Evolutionary conservation across 257 asterid species (phyloP).

Genomic region (Solanum sejunctum): DNA sequence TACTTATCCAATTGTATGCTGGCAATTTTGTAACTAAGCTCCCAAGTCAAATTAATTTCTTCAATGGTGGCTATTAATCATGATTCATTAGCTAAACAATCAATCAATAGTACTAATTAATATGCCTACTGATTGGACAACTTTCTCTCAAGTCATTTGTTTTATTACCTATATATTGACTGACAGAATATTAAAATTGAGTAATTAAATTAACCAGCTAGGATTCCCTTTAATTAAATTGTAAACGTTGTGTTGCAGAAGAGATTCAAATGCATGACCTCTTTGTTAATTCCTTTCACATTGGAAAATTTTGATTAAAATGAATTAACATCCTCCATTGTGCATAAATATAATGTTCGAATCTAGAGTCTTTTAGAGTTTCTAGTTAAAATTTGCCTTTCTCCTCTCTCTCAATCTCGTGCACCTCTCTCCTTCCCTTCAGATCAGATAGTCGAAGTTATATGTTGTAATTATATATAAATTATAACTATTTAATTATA

Average conservation of each 20-base stretch:
- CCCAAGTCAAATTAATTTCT: not conserved
- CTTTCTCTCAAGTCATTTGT: not conserved
- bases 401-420: no score
- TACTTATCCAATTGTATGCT: not conserved
- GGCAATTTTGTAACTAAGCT: not conserved
- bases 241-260: not conserved
- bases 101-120: not conserved
- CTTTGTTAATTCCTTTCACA: not conserved
- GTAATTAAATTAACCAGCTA: not conserved
- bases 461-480: no score
- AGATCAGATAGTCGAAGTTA: fast-evolving
- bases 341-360: not conserved
- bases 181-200: not conserved
- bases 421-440: no score
- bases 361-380: not conserved
- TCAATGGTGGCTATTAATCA: not conserved
- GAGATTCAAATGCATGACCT: not conserved
- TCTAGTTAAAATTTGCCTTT: not conserved
- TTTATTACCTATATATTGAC: not conserved
- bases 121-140: not conserved
- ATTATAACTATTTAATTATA: no score
- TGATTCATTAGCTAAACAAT: not conserved
- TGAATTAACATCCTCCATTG: not conserved
- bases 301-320: not conserved
- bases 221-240: not conserved